These are phyloP conservation scores for Neopestalotiopsis clavispora DNA, from an alignment of 2,329 filamentous ascomycete species.

Conservation along the genomic window DNA sequence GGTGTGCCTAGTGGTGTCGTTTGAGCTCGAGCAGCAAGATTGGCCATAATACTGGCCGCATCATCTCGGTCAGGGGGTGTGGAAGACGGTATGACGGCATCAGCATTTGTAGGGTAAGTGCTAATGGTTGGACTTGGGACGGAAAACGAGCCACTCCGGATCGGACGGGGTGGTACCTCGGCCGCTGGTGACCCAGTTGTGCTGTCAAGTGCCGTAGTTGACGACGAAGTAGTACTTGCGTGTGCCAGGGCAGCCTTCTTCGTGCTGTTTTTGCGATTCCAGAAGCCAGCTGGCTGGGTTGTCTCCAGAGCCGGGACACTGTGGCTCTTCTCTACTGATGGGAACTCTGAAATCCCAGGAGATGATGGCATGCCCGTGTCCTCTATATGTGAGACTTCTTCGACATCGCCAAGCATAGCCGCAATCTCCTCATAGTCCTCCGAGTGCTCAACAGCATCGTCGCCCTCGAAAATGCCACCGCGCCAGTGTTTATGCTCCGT, in stretches of 20 bases:
- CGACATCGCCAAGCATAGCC: conserved; percentile 51
- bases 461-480: conserved; percentile 78
- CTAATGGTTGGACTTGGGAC: conserved; percentile 69
- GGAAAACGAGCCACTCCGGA: conserved; percentile 68
- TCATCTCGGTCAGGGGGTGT: conserved; percentile 62
- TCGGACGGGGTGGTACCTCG: conserved; percentile 55
- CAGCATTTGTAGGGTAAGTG: conserved; percentile 69
- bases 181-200: conserved; percentile 44
- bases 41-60: conserved; percentile 68
- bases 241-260: conserved; percentile 39
- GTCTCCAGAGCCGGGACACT: conserved; percentile 51
- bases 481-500: conserved; percentile 79
- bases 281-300: conserved; percentile 46
- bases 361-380: conserved; percentile 39
- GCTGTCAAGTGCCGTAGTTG: conserved; percentile 54
- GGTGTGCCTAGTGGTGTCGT: conserved; percentile 39
- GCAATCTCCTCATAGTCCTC: conserved; percentile 42
- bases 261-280: conserved; percentile 51
- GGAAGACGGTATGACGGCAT: conserved; percentile 62
- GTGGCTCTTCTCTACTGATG: conserved; percentile 60
- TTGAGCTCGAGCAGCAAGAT: conserved; percentile 47
- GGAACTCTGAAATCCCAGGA: conserved; percentile 43
- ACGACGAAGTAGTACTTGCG: conserved; percentile 40
- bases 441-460: conserved; percentile 49
- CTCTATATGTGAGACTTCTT: conserved; percentile 51